phyloP scores from a whole-genome alignment of 257 asterid genomes.

The Datura wrightii region DNA sequence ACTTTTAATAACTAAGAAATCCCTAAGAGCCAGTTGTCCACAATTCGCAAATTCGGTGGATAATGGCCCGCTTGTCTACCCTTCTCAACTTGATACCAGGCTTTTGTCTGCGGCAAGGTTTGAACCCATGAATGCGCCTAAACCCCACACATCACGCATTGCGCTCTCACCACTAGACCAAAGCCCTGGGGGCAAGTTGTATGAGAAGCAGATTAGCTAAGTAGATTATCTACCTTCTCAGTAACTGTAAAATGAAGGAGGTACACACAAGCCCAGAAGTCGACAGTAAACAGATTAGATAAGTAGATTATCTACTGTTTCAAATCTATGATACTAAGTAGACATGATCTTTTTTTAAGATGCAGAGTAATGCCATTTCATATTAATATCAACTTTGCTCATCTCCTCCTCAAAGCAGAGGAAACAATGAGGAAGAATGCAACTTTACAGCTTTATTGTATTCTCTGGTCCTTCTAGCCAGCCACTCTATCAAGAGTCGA shows the following conservation, averaged over 20 bases:
- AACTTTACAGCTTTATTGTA: neutral
- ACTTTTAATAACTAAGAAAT: neutral
- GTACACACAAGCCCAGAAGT: neutral
- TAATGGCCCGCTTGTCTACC: neutral
- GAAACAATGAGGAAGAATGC: neutral
- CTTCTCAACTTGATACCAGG: constrained; percentile 4
- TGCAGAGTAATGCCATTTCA: neutral
- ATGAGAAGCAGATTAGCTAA: neutral
- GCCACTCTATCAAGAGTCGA: neutral
- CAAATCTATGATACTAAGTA: neutral
- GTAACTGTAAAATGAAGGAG: neutral
- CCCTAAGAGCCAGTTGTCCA: neutral
- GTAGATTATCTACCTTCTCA: neutral
- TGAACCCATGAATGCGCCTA: neutral
- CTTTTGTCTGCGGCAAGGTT: neutral
- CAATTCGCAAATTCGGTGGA: neutral
- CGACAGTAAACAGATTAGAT: neutral
- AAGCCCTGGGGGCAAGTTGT: neutral
- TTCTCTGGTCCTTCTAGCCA: neutral
- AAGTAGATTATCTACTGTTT: neutral
- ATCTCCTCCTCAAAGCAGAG: neutral
- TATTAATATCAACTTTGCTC: neutral
- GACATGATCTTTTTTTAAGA: neutral
- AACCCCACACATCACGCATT: neutral
- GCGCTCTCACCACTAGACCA: neutral